phyloP scores from a whole-genome alignment of 768 basidiomycete genomes.

The Psilocybe azurescens region DNA sequence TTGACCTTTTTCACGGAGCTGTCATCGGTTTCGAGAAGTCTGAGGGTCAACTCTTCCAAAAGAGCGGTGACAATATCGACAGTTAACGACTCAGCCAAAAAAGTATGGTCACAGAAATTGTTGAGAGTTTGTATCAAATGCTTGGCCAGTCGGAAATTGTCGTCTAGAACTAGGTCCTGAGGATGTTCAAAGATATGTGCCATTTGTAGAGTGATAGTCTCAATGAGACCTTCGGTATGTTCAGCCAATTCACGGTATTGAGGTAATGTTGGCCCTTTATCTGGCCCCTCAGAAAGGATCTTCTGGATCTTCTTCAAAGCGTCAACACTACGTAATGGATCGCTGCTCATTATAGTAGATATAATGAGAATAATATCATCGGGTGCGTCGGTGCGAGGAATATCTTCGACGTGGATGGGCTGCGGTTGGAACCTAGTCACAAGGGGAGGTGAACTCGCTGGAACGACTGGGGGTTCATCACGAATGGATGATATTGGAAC shows the following conservation, averaged over 20 bases:
- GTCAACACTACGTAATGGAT: slow-evolving; percentile 86
- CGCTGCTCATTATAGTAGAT: slow-evolving; percentile 87
- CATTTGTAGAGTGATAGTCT: slow-evolving; percentile 92
- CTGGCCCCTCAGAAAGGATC: slow-evolving; percentile 77
- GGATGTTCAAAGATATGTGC: slow-evolving; percentile 88
- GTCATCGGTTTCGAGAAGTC: slow-evolving; percentile 94
- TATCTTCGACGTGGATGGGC: slow-evolving; percentile 30
- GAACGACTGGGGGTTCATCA: slow-evolving; percentile 11
- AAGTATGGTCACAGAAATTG: slow-evolving; percentile 89
- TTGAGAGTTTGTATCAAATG: slow-evolving; percentile 97
- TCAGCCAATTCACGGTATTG: slow-evolving; percentile 81
- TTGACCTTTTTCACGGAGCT: slow-evolving; percentile 83
- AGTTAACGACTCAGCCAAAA: slow-evolving; percentile 86
- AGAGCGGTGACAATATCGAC: slow-evolving; percentile 84
- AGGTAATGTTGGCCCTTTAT: slow-evolving; percentile 68
- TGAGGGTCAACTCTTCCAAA: slow-evolving; percentile 90
- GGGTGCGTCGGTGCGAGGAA: slow-evolving; percentile 36
- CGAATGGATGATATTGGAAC: slow-evolving; percentile 9
- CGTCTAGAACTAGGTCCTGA: slow-evolving; percentile 71
- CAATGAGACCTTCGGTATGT: slow-evolving; percentile 83
- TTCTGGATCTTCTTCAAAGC: slow-evolving; percentile 93
- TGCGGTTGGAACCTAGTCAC: slow-evolving; percentile 6
- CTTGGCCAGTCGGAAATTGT: slow-evolving; percentile 93
- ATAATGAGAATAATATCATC: slow-evolving; percentile 83
- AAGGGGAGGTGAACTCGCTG: slow-evolving; percentile 6